Evolutionary conservation across 2,329 filamentous ascomycete genomes (phyloP), one percentile per base, ranked within the genome.

Genomic region (Aspergillus pseudoterreus): DNA sequence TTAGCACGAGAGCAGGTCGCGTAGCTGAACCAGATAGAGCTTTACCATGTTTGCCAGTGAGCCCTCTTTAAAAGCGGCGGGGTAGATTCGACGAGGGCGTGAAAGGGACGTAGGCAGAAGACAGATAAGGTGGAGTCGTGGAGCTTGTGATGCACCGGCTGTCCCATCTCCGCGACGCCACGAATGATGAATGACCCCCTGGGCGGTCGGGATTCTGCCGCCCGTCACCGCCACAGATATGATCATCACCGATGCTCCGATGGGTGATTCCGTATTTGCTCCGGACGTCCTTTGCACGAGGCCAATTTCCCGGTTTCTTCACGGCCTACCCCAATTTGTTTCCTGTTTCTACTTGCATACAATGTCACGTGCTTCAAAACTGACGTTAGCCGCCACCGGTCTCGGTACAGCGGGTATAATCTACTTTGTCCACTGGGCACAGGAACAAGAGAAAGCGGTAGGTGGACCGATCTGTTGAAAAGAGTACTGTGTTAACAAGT

Each of bases 351-450:
- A 8, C 10, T 22, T 1, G 12, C 4, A 2, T 15, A 43, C 22
- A 12, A 99, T 99, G 94, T 99, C 94, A 52, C 86, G 84, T 63
- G 87, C 90, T 52, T 92, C 94, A 15, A 95, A 96, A 68, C 71
- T 94, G 59, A 96, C 94, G 12, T 79, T 99, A 22, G 79, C 84
- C 47, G 83, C 82, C 42, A 96, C 92, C 0, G 87, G 88, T 32
- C 74, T 90, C 57, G 85, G 89, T 62, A 87, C 92, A 22, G 80
- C 83, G 47, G 78, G 82, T 57, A 95, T 92, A 44, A 84, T 99
- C 56, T 76, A 85, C 59, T 84, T 95, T 62, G 94, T 99, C 43
- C 94, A 99, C 70, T 92, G 88, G 73, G 84, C 91, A 62, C 94
- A 99, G 71, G 84, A 86, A 64, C 80, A 81, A 32, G 94, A 99